phyloP scores from a whole-genome alignment of 257 asterid species.

The Nicotiana benthamiana region DNA sequence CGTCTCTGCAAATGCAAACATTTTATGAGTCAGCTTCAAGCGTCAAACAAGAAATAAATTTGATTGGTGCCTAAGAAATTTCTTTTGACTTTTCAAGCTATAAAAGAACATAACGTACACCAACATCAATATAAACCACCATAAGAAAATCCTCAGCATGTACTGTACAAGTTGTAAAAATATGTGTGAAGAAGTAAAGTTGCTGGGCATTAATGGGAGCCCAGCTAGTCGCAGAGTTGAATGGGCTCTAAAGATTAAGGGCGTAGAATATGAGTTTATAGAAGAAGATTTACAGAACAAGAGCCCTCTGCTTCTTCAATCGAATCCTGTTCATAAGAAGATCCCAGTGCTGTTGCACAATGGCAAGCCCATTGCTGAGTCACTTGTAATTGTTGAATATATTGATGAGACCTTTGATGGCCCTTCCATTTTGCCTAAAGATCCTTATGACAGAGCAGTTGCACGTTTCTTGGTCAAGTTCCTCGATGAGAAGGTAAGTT shows the following conservation, averaged over 20 bases:
- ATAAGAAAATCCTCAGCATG: no score
- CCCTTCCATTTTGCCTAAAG: neutral
- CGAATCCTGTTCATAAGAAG: slow-evolving; percentile 11
- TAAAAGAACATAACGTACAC: no score
- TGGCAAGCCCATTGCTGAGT: slow-evolving; percentile 7
- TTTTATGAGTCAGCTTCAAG: no score
- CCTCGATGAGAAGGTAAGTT: neutral
- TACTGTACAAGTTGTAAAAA: neutral
- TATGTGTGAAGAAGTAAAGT: neutral
- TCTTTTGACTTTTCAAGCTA: no score
- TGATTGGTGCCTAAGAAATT: no score
- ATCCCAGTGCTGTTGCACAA: slow-evolving; percentile 13
- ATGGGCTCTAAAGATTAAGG: slow-evolving; percentile 12
- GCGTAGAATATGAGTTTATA: slow-evolving; percentile 5
- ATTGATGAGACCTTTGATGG: slow-evolving; percentile 4
- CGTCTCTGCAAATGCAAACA: no score
- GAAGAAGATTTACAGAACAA: slow-evolving; percentile 10
- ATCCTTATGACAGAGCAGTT: neutral
- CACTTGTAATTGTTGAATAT: slow-evolving; percentile 16
- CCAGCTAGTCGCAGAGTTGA: neutral
- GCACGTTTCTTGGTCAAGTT: slow-evolving; percentile 9
- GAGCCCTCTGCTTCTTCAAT: slow-evolving; percentile 12
- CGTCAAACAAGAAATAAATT: no score
- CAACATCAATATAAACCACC: no score
- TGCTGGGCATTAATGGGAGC: neutral